phyloP scores from a whole-genome alignment of 495 filamentous ascomycete genomes.

The Xylaria scruposa region DNA sequence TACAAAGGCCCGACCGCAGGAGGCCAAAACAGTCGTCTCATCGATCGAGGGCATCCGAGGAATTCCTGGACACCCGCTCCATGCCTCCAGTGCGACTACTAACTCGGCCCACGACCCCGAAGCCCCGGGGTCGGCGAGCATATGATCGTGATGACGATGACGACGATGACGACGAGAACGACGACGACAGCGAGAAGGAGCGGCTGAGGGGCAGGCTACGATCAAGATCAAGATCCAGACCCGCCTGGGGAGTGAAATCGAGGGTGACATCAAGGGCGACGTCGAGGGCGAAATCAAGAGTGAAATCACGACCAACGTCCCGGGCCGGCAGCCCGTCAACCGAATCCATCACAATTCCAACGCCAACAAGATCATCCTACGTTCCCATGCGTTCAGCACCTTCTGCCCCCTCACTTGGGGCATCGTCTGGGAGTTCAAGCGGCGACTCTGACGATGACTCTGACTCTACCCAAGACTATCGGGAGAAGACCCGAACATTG shows the following conservation, averaged over 20 bases:
- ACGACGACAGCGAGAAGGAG: conserved; percentile 33
- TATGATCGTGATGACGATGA: conserved; percentile 37
- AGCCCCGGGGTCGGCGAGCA: conserved; percentile 34
- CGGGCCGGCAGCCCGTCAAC: conserved; percentile 38
- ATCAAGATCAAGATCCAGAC: conserved; percentile 32
- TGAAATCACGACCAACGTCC: conserved; percentile 34
- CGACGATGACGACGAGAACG: conserved; percentile 32
- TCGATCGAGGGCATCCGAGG: conserved; percentile 35
- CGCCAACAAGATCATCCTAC: conserved; percentile 48
- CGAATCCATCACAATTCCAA: conserved; percentile 44
- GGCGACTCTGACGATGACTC: conserved; percentile 48
- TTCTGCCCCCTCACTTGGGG: conserved; percentile 46
- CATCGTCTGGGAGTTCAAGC: conserved; percentile 47
- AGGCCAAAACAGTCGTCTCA: conserved; percentile 36
- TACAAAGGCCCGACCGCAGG: conserved; percentile 39
- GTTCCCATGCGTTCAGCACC: conserved; percentile 46
- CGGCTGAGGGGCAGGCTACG: conserved; percentile 29
- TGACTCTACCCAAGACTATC: conserved; percentile 45
- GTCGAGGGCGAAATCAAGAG: conserved; percentile 34
- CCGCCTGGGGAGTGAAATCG: conserved; percentile 19
- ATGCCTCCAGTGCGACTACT: conserved; percentile 41
- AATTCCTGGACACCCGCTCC: conserved; percentile 32
- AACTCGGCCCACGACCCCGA: conserved; percentile 30
- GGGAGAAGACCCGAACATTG: conserved; percentile 31
- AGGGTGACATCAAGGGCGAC: conserved; percentile 25